Conservation (phyloP, 1,284 basidiomycete species). For the Irpex rosettiformis region DNA sequence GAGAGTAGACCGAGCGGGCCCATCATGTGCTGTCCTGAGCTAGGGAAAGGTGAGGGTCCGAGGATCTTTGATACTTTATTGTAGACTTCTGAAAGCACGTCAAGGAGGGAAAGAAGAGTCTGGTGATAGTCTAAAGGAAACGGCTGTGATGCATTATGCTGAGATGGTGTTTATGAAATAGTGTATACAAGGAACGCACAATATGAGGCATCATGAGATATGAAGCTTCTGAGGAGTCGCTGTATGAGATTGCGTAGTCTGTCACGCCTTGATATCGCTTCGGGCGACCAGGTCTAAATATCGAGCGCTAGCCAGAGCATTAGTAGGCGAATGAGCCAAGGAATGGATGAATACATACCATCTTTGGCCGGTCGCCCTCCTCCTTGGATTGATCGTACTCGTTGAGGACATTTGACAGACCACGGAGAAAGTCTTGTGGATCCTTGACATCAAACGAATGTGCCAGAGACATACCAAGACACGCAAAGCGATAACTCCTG, state of each 20-base stretch:
- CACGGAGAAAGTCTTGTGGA: slow-evolving; percentile 73
- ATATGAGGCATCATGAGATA: slow-evolving; percentile 77
- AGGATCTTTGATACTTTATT: slow-evolving; percentile 79
- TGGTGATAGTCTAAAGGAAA: slow-evolving; percentile 86
- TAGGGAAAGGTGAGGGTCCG: slow-evolving; percentile 70
- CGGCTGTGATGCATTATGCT: slow-evolving; percentile 44
- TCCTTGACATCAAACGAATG: slow-evolving; percentile 76
- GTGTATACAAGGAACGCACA: slow-evolving; percentile 35
- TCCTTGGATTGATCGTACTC: slow-evolving; percentile 77
- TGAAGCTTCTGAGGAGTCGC: slow-evolving; percentile 61
- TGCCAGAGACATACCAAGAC: slow-evolving; percentile 82
- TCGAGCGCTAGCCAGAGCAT: slow-evolving; percentile 34
- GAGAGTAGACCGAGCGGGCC: slow-evolving; percentile 69
- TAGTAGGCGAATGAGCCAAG: not conserved
- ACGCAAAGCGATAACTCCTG: slow-evolving; percentile 76
- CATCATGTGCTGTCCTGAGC: slow-evolving; percentile 67
- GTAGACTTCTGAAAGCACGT: slow-evolving; percentile 84
- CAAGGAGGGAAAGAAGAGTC: slow-evolving; percentile 79
- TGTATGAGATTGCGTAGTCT: slow-evolving; percentile 58
- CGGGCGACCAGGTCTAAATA: slow-evolving; percentile 54
- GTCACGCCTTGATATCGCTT: slow-evolving; percentile 51
- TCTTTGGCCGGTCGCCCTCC: slow-evolving; percentile 77
- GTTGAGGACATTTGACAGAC: slow-evolving; percentile 63
- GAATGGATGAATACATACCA: slow-evolving; percentile 40
- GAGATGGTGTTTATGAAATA: not conserved